Base-by-base conservation (phyloP, 2,329 filamentous ascomycete genomes). In the Paecilomyces fulvus region DNA sequence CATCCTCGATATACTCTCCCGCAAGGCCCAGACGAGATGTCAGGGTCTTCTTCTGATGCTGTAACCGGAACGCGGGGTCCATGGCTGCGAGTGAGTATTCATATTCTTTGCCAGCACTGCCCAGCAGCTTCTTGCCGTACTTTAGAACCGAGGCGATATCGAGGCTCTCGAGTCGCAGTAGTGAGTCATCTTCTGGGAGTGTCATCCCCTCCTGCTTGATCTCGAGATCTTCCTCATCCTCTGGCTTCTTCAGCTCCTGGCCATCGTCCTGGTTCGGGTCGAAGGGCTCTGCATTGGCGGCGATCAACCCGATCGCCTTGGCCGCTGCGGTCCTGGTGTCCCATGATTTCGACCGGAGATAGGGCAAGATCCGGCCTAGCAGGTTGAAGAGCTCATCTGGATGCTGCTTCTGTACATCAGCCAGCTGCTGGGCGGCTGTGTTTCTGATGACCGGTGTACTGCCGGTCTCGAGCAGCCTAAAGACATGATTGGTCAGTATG, bases 341-440 rank as follows among this genome's bases (percentile, higher is more conserved):
- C 94, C 94, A 99, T 69, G 92, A 92, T 71, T 92, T 96, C 64
- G 94, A 92, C 57, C 90, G 85, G 30, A 99, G 81, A 73, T 96
- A 99, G 0, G 94, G 92, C n/a, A 99, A 86, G 30, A 99, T 92
- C 59, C 92, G 83, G 30, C 90, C 92, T 11, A 99, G 81, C 6
- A 99, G 82, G 69, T 97, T 96, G 76, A 97, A 97, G 1, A 99
- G 80, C 73, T 99, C 95, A 75, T 99, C 92, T 0, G 94, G 94
- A 67, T 97, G 94, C 72, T 94, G 89, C 71, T 96, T 97, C 75
- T 99, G 95, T 73, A 96, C 94, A 75, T 99, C 94, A 60, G 92
- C 94, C 61, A 99, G 82, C 76, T 99, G 94, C 69, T 95, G 91
- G 60, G 95, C 94, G 60, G 94, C 95, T 60, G 94, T 99, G 70